Base-by-base conservation (phyloP, 108 stramenopile genomes). In the Bacterosira constricta region DNA sequence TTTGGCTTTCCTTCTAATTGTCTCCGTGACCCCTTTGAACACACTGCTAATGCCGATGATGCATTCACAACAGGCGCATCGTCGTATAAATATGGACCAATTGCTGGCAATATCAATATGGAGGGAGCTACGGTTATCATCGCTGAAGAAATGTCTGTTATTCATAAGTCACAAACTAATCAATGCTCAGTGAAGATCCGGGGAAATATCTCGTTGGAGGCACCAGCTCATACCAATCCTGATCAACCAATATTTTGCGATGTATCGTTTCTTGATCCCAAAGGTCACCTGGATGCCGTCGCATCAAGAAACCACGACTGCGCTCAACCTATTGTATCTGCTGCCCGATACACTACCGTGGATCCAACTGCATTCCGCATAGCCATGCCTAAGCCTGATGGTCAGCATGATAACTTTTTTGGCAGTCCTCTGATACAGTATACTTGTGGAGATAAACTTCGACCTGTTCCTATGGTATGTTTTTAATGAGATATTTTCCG, bases 71-170 rank as follows among this genome's bases (percentile, higher is more conserved):
- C 6, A 6, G 17, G 23, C 17, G 6, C 46, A 21, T 47, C 46
- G 46, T 47, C 46, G 46, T 5, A 4, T 0, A 6, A 18, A 18
- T 3, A 7, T 18, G 6, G n/a, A n/a, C n/a, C n/a, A n/a, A n/a
- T n/a, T n/a, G n/a, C 6, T 18, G n/a, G 46, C 23, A 1, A 5
- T 23, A 4, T 6, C 4, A 47, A 6, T 18, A 23, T 57, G 18
- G 58, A 41, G 20, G 58, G 20, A 7, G 30, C 15, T 8, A 18
- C 47, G 3, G 26, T 49, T 46, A 21, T 35, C 6, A 20, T 63
- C 5, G 31, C 45, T 42, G 63, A 63, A 12, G 34, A 63, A 50
- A 63, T 63, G 63, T 63, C 63, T 2, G n/a, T 63, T 31, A 25
- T 63, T 9, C 31, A 63, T 31, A 63, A 20, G 2, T 63, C 63